Conservation (phyloP, 2,329 filamentous ascomycete genomes). For the Pseudogymnoascus sp. region DNA sequence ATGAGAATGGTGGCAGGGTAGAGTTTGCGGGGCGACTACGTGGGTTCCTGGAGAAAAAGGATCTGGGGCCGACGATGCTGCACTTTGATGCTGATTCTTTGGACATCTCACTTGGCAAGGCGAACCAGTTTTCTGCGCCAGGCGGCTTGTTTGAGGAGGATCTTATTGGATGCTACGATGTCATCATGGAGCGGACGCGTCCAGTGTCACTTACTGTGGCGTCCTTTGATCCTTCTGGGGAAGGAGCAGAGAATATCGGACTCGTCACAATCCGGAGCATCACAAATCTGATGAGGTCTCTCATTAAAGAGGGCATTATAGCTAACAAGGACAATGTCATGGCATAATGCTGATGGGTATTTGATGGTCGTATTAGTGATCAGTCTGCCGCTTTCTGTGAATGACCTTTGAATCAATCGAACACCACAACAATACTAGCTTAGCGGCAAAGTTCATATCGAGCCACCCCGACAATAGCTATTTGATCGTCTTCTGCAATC, state of each 20-base stretch:
- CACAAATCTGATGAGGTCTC: neutral
- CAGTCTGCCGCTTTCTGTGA: neutral
- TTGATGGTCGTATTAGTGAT: neutral
- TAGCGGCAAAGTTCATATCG: too few relatives aligned
- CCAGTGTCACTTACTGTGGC: slow-evolving; percentile 7
- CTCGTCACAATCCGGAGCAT: neutral
- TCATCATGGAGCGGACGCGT: neutral
- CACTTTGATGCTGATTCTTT: slow-evolving; percentile 32
- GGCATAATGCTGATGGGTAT: neutral
- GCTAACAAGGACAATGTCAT: neutral
- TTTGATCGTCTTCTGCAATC: too few relatives aligned
- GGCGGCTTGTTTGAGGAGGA: slow-evolving; percentile 28
- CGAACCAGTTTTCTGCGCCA: slow-evolving; percentile 30
- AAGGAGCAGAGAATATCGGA: slow-evolving; percentile 4
- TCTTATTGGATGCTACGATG: slow-evolving; percentile 15
- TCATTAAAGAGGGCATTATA: neutral
- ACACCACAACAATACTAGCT: too few relatives aligned
- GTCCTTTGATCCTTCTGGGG: slow-evolving; percentile 6
- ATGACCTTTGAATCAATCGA: too few relatives aligned
- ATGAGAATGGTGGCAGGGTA: slow-evolving; percentile 10
- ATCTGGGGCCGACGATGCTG: slow-evolving; percentile 22
- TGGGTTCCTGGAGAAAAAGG: slow-evolving; percentile 7
- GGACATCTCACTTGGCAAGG: slow-evolving; percentile 28
- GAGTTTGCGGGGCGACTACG: slow-evolving; percentile 17
- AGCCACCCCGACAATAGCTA: too few relatives aligned